These are phyloP conservation scores for Lasiodiplodia hormozganensis DNA, from an alignment of 2,329 filamentous ascomycete species.

Conservation along the genomic window DNA sequence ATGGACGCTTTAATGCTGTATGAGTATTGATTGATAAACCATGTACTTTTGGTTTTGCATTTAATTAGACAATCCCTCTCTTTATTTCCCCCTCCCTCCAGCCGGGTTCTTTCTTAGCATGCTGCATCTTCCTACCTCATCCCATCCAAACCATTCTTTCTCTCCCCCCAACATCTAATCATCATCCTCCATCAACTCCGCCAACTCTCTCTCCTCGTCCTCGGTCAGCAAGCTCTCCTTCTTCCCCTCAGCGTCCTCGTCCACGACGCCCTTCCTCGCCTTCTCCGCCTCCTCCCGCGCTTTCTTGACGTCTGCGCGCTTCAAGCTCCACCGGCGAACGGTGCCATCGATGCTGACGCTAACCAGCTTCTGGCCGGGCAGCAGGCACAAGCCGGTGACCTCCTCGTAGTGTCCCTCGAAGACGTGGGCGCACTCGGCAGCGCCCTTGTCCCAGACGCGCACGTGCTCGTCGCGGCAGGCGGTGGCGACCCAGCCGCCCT, in stretches of 20 bases:
- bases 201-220: constrained; percentile 92
- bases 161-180: constrained; percentile 54
- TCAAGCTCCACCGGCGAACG: constrained; percentile 81
- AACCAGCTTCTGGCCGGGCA: constrained; percentile 61
- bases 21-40: neutral
- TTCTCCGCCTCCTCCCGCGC: constrained; percentile 60
- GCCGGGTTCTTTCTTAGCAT: too few relatives aligned
- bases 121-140: neutral
- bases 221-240: constrained; percentile 71
- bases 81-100: neutral
- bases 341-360: constrained; percentile 93
- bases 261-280: constrained; percentile 54
- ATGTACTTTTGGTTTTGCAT: neutral
- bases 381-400: constrained; percentile 78
- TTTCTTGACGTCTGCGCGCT: constrained; percentile 64
- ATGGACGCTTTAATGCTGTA: neutral
- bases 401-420: constrained; percentile 92
- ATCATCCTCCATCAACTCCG: constrained; percentile 84
- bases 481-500: constrained; percentile 80
- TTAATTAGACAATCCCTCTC: neutral
- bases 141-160: neutral
- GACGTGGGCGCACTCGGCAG: constrained; percentile 74
- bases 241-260: constrained; percentile 53
- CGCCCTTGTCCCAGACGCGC: constrained; percentile 81
- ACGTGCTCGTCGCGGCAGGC: constrained; percentile 91